phyloP scores from a whole-genome alignment of 1,284 basidiomycete species.

The Phylloboletellus chloephorus region DNA sequence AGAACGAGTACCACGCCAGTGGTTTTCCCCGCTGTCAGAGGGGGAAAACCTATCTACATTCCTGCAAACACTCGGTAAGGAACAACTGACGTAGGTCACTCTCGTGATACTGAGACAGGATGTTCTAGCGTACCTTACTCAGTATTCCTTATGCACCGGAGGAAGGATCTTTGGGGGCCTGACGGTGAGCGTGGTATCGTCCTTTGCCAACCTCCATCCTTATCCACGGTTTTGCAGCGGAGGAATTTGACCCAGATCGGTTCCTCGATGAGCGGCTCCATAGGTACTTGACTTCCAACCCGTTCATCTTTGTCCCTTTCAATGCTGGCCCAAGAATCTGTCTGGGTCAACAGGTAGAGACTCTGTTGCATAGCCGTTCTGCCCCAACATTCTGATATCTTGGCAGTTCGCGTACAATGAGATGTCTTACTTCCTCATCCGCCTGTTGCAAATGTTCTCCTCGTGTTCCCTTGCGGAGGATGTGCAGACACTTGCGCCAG shows the following conservation, averaged over 20 bases:
- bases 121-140: conserved; percentile 29
- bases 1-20: conserved; percentile 42
- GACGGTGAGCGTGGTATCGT: conserved; percentile 25
- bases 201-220: neutral
- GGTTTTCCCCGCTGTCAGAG: conserved; percentile 37
- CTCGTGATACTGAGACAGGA: conserved; percentile 23
- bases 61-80: conserved; percentile 40
- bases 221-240: conserved; percentile 19
- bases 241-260: conserved; percentile 37
- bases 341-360: conserved; percentile 40
- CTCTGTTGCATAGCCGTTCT: neutral
- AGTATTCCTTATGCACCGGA: conserved; percentile 33
- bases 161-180: conserved; percentile 36
- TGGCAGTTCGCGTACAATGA: conserved; percentile 41
- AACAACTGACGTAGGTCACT: neutral
- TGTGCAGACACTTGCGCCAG: conserved; percentile 34
- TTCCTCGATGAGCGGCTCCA: conserved; percentile 34
- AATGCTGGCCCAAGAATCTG: conserved; percentile 45
- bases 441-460: conserved; percentile 38
- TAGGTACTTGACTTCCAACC: conserved; percentile 30
- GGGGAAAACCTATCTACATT: conserved; percentile 27
- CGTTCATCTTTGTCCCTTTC: conserved; percentile 37
- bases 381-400: neutral
- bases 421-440: conserved; percentile 37
- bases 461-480: conserved; percentile 34